Evolutionary conservation across 805 yeast species (phyloP), one percentile per base, ranked within the genome.

Genomic region (Starmerella lactis-condensi): DNA sequence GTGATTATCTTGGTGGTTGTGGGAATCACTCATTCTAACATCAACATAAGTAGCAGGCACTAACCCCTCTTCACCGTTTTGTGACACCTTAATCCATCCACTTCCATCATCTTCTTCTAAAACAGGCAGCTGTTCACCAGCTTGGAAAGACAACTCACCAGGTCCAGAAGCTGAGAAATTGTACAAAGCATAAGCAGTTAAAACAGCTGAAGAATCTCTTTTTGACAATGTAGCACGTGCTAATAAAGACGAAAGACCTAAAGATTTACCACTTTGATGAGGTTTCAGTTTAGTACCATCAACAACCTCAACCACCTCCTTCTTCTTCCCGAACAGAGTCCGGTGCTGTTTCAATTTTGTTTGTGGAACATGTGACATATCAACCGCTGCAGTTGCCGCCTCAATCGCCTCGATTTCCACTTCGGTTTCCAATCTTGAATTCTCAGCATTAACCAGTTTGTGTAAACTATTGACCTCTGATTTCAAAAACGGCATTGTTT

Each of bases 401-500:
- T 79, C 89, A 42, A 89, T 81, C 17, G 89, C 72, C 52, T 85
- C 95, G 31, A 85, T 72, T 45, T 76, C 85, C 13, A 83, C 96
- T 47, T 82, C 93, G 9, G 74, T 66, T 24, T 63, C 61, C 15
- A 89, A 73, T 37, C 92, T 66, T 19, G 54, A 54, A 4, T 78
- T 72, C 48, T 89, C 98, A 38, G 74, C 72, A 27, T 62, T 56
- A 36, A 83, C 65, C 42, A 81, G 79, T 28, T 62, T 63, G 31
- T 72, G 64, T 34, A 83, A 58, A 2, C 65, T 48, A 9, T 53
- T 43, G 22, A 76, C 52, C 24, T 75, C 67, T 21, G 62, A 58
- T 13, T 58, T 54, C 31, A 83, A 48, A 28, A 66, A 50, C 16
- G 50, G 45, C 13, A 37, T 32, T 6, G 41, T 33, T 27, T 41